Base-by-base conservation (phyloP, 139 green algal genomes). In the Volvox reticuliferus region DNA sequence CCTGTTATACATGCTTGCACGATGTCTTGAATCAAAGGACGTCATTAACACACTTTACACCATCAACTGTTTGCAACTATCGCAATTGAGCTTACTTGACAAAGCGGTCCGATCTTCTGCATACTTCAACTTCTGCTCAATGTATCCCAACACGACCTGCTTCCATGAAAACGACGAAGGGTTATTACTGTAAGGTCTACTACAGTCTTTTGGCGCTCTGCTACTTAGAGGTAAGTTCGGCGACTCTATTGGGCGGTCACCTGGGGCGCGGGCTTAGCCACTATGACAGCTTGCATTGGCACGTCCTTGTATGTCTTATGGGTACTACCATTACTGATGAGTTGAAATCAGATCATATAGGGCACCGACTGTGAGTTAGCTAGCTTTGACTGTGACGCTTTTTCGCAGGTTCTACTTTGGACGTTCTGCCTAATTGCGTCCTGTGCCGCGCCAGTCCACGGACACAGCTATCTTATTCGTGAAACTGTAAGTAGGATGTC, bases 401-500 rank as follows among this genome's bases (percentile, higher is more conserved):
- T 1, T 22, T 1, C 86, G 19, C 35, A 84, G 32, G 36, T 82
- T 30, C 85, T 97, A 14, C 88, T 97, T 9, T 97, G 95, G 95
- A 96, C 93, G 12, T 94, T 94, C 33, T 96, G 92, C 85, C 86
- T 97, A 33, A 71, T 97, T 26, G 88, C 91, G 18, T 94, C 83
- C 61, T 92, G 88, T 2, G 88, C 92, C 32, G 89, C 80, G 24
- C 84, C 76, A 17, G 77, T 85, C 1, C 85, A 86, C 83, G 91
- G 85, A 86, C 67, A 79, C 89, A 36, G 77, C 73, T 97, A 95
- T 44, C 61, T 96, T 18, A 86, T 91, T 30, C 87, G 93, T 32
- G 95, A 97, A 85, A 96, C 94, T 61, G 95, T 96, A 79, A 89
- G 93, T 79, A 14, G 26, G 2, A 1, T 35, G 2, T 79, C 35